Evolutionary conservation across 2,329 filamentous ascomycete genomes (phyloP), one percentile per base, ranked within the genome.

Genomic region (Scytalidium sp.): DNA sequence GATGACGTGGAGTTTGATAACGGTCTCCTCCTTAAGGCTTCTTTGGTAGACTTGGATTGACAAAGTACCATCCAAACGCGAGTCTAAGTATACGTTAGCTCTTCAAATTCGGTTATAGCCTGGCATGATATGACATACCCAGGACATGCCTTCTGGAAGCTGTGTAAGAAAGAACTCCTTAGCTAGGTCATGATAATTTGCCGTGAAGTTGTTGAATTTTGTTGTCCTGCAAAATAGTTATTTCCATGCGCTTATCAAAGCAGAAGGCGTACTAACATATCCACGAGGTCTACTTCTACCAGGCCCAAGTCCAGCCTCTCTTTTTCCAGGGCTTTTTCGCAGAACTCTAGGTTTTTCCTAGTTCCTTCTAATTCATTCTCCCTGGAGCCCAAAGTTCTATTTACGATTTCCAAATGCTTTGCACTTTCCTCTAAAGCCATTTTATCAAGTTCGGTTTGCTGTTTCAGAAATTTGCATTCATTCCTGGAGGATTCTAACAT

Each of bases 161-260:
- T 45, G 41, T 13, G 47, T 46, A 36, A 50, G 42, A 22, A 50
- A 50, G 45, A 50, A 50, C n/a, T 11, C 22, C 27, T 46, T 50
- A 19, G 47, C 47, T 23, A 50, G 21, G 11, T 46, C 27, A 22
- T 46, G 47, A 46, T 19, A 50, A 8, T 23, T 50, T 27, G 45
- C 2, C 6, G 42, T 41, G 22, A 50, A 40, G 3, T n/a, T 20
- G 20, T 22, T 9, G 43, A 50, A 50, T 39, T 36, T 50, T 15
- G 10, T 39, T 39, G 41, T 32, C 42, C 47, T 50, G 23, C 41
- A 19, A 19, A 19, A 20, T 15, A 40, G 47, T 50, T 46, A 46
- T 29, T 15, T 46, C 19, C 23, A 32, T 15, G 3, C 15, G 25
- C 15, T 22, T 39, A 17, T 23, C 19, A 15, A 8, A 39, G 6